Evolutionary conservation across 129 eudicot genomes (phyloP).

Genomic region (Flaveria linearis): DNA sequence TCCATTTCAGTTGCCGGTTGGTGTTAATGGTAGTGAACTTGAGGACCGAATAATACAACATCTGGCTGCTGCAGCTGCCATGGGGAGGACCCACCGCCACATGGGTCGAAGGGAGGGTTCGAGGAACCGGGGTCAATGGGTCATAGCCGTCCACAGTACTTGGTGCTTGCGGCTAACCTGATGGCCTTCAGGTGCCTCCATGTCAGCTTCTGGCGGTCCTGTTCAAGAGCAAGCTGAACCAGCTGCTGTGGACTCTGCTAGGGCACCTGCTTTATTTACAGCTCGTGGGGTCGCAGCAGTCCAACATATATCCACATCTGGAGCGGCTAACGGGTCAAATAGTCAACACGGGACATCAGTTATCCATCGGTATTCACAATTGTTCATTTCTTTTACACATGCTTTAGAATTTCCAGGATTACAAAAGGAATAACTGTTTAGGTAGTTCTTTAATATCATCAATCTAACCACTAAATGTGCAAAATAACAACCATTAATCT

Average conservation of each 20-base stretch:
- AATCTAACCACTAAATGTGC: background rate
- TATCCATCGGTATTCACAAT: slow-evolving; percentile 44
- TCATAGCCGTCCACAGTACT: slow-evolving; percentile 58
- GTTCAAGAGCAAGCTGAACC: slow-evolving; percentile 44
- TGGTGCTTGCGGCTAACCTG: slow-evolving; percentile 58
- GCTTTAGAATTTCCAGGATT: too few relatives aligned
- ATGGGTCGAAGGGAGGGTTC: slow-evolving; percentile 61
- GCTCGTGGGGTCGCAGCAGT: slow-evolving; percentile 29
- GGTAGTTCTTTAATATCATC: background rate
- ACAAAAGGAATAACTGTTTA: background rate
- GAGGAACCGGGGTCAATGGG: slow-evolving; percentile 50
- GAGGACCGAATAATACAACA: slow-evolving; percentile 83
- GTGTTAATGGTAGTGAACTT: slow-evolving; percentile 63
- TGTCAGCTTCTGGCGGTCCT: slow-evolving; percentile 33
- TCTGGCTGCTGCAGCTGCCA: slow-evolving; percentile 88
- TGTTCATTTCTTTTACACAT: background rate
- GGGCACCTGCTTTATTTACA: slow-evolving; percentile 36
- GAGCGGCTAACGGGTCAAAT: slow-evolving; percentile 20
- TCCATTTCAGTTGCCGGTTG: slow-evolving; percentile 57
- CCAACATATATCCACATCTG: slow-evolving; percentile 36
- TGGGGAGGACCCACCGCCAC: slow-evolving; percentile 68
- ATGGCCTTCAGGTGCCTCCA: slow-evolving; percentile 40
- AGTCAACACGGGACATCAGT: slow-evolving; percentile 38
- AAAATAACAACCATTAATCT: background rate
- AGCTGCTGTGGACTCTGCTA: slow-evolving; percentile 16